phyloP scores from a whole-genome alignment of 2,329 filamentous ascomycete species.

The Calonectria crousiana region DNA sequence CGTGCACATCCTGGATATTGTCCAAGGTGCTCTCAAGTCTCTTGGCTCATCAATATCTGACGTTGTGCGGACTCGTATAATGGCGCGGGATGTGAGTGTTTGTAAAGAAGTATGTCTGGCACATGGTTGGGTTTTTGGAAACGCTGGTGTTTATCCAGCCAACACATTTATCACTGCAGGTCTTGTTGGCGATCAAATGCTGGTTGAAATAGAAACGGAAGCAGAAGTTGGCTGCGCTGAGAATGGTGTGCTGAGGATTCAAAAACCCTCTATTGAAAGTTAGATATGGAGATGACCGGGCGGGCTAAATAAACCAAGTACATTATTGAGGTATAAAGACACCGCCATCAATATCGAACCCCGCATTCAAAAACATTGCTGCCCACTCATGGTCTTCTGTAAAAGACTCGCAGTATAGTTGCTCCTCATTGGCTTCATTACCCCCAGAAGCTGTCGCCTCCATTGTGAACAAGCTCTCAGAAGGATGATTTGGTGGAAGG shows the following conservation, averaged over 20 bases:
- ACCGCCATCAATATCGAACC: conserved; percentile 44
- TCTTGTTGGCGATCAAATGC: not conserved
- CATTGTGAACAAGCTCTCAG: not conserved
- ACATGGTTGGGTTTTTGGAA: conserved; percentile 4
- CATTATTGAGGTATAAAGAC: conserved; percentile 33
- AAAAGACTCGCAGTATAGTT: not conserved
- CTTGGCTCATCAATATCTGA: not conserved
- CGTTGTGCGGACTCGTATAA: conserved; percentile 5
- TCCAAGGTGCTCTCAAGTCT: not conserved
- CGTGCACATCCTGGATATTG: not conserved
- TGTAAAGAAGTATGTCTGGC: not conserved
- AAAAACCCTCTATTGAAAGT: not conserved
- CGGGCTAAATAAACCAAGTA: not conserved
- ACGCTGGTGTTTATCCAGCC: not conserved
- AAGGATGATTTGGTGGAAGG: too few species aligned
- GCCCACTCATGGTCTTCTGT: conserved; percentile 45
- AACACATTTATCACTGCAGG: conserved; percentile 6
- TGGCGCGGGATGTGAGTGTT: not conserved
- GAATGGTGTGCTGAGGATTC: not conserved
- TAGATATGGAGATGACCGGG: not conserved
- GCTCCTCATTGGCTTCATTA: not conserved
- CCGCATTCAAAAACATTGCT: conserved; percentile 43
- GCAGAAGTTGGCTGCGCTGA: not conserved
- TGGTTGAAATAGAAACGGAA: conserved; percentile 10
- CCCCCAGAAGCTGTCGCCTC: not conserved